Conservation (phyloP, 805 yeast species). For the Myxozyma vanderwaltii region DNA sequence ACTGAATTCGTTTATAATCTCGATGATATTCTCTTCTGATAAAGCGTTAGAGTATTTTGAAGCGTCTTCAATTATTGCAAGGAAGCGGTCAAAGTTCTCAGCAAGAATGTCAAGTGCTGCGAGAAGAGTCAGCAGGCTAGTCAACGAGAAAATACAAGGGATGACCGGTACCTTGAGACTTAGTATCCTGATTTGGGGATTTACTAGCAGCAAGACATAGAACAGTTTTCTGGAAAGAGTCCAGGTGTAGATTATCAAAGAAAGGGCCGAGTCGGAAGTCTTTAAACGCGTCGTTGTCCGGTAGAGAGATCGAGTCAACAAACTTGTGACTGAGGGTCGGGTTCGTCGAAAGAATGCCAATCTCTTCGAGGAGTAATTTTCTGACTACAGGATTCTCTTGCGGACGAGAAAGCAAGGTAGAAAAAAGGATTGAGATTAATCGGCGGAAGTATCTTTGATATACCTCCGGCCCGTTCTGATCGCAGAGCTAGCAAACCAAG, state of each 20-base stretch:
- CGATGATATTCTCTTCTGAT: conserved; percentile 12
- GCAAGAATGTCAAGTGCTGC: conserved; percentile 23
- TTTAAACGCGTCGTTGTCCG: conserved; percentile 38
- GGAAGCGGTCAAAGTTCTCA: conserved; percentile 10
- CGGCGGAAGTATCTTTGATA: conserved; percentile 43
- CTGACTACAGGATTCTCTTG: conserved; percentile 37
- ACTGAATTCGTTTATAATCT: conserved; percentile 6
- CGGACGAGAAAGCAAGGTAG: conserved; percentile 27
- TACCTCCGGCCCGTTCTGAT: conserved; percentile 43
- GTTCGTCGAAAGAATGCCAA: conserved; percentile 16
- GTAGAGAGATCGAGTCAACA: conserved; percentile 20
- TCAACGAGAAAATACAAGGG: background rate
- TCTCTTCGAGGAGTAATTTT: conserved; percentile 32
- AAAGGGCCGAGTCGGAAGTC: conserved; percentile 42
- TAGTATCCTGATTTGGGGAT: conserved; percentile 15
- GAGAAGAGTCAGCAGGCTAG: background rate
- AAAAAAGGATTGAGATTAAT: conserved; percentile 36
- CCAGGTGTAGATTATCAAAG: conserved; percentile 38
- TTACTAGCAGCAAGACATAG: conserved; percentile 31
- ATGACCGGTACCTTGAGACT: conserved; percentile 19
- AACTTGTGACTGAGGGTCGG: conserved; percentile 26
- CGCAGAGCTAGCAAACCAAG: conserved; percentile 42
- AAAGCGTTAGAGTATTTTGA: conserved; percentile 5
- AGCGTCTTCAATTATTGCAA: conserved; percentile 9
- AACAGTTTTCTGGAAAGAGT: conserved; percentile 36